These are phyloP conservation scores for Phytopythium delawarense DNA, from an alignment of 352 stramenopile genomes.

Conservation along the genomic window DNA sequence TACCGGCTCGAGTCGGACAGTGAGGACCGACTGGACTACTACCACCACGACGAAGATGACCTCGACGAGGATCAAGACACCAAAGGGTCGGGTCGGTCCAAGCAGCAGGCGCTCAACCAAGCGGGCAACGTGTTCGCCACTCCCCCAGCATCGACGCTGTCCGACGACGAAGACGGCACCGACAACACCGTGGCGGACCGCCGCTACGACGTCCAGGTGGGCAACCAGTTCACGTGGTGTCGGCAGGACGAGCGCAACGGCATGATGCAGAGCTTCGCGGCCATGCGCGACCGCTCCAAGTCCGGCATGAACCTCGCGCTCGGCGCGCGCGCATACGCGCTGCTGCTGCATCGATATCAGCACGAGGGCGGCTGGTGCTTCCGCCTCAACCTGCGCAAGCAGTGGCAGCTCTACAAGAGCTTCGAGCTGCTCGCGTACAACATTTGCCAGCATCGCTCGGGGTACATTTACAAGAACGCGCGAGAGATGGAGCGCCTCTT, in stretches of 20 bases:
- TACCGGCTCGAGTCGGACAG: slow-evolving; percentile 22
- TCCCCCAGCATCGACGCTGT: background rate
- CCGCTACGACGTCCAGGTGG: background rate
- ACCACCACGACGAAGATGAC: slow-evolving; percentile 21
- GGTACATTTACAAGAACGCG: slow-evolving; percentile 89
- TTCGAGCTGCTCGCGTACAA: slow-evolving; percentile 88
- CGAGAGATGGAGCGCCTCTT: slow-evolving; percentile 81
- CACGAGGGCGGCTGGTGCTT: slow-evolving; percentile 73
- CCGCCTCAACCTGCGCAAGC: slow-evolving; percentile 73
- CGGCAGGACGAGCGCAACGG: slow-evolving; percentile 3
- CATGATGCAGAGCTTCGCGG: slow-evolving; percentile 17
- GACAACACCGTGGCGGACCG: background rate
- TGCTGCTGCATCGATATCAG: slow-evolving; percentile 74
- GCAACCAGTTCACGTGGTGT: slow-evolving; percentile 8
- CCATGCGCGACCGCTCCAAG: slow-evolving; percentile 28
- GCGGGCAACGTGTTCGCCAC: background rate
- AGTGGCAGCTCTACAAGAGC: slow-evolving; percentile 85
- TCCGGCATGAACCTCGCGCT: slow-evolving; percentile 79
- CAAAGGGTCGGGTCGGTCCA: background rate
- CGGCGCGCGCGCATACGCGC: slow-evolving; percentile 63
- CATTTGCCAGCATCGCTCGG: slow-evolving; percentile 81
- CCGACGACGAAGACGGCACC: background rate
- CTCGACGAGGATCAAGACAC: background rate
- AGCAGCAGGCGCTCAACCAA: background rate
- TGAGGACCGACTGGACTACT: slow-evolving; percentile 11